Base-by-base conservation (phyloP, 176 grass and related monocot genomes). In the Secale cereale region DNA sequence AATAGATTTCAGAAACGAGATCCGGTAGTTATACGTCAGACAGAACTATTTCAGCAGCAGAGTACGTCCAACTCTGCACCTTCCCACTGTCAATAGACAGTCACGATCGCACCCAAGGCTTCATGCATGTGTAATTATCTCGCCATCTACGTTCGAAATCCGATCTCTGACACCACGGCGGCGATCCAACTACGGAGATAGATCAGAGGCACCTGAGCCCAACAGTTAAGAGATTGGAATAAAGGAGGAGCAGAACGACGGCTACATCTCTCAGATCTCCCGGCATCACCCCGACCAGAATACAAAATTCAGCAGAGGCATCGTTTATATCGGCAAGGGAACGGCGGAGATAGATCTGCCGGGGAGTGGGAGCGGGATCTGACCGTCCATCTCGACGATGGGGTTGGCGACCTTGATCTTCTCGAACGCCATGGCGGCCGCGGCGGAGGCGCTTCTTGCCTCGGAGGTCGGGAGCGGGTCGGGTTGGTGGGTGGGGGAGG, bases 351-450 rank as follows among this genome's bases (percentile, higher is more conserved):
- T 59, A 29, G 76, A 82, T 69, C 82, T 84, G 28, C 23, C 6
- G n/a, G 37, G 40, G 14, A 17, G 23, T 5, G 50, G n/a, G 28
- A 31, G 3, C 1, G 85, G 57, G 48, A 97, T 91, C 85, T 85
- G n/a, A 94, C 92, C 92, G 87, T 94, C 92, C 92, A 94, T 94
- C 92, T 94, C 92, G 77, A 94, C 92, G 81, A 94, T 78, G 76
- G 92, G 92, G 77, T 92, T 94, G 54, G 64, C 48, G 46, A 94
- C 89, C 78, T 89, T 94, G 91, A 97, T 97, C 94, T 97, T 97
- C 39, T 97, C 87, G 87, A 94, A 89, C 90, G 92, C 90, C 94
- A 97, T 97, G 83, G 75, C 81, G 32, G 31, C 23, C 41, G 20
- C 31, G 37, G 60, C 46, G 25, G 65, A 61, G 78, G 15, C 31